Evolutionary conservation across 495 filamentous ascomycete genomes (phyloP), one percentile per base, ranked within the genome.

Genomic region (Trichocladium uniseriatum): DNA sequence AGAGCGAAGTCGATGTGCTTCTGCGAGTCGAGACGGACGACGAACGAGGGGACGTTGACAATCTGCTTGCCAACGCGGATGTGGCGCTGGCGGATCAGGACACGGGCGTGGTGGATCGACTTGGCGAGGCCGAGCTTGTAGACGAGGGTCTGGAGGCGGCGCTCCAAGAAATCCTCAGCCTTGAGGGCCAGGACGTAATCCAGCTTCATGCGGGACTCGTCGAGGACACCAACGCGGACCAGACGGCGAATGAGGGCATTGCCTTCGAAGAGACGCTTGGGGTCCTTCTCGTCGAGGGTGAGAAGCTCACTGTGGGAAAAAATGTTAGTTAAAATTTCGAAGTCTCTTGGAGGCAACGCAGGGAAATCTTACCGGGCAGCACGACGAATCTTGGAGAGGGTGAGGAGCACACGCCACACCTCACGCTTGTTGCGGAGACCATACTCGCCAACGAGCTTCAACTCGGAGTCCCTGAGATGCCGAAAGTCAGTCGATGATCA

Each of bases 51-150:
- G 22, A 98, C 92, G 73, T 97, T 98, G 79, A 98, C 92, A 73
- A 98, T 97, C 80, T 98, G 92, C 86, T 97, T 97, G 71, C 92
- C 92, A 67, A 98, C 92, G 72, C 92, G 92, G 76, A 98, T 97
- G 78, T 98, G 92, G 60, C 92, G 82, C 78, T 98, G 92, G 71
- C 86, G 87, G 78, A 98, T 98, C 57, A 98, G 80, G 69, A 97
- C 92, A 84, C 92, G 91, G 58, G 92, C 92, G 78, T 98, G 92
- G 80, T 98, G 92, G 78, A 98, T 96, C 52, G 87, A 94, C 84
- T 98, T 98, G 72, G 92, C 92, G 53, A 98, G 86, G 68, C 92
- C 92, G 58, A 98, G 92, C 82, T 97, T 96, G 84, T 94, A 97
- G 69, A 98, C 92, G 66, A 92, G 95, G 61, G 92, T 98, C 81